Percentiles rank a stretch among this genome's conserved stretches.
These are phyloP conservation scores for Cercospora citrullina DNA, from an alignment of 2,329 filamentous ascomycete genomes.

Conservation along the genomic window DNA sequence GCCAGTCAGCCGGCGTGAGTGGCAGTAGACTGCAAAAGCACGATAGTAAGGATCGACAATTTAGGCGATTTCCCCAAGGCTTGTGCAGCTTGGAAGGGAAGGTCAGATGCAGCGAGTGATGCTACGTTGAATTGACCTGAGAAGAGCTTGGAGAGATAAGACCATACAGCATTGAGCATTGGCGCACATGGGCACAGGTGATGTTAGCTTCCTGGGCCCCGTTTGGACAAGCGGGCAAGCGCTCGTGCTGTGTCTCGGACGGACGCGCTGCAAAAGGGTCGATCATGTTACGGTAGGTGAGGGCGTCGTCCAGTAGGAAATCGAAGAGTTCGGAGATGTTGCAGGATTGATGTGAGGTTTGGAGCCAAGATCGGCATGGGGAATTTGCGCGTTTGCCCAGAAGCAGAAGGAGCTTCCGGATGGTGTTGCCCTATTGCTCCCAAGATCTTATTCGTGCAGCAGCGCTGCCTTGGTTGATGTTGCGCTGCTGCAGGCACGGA, in stretches of 20 bases:
- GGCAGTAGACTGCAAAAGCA: neutral
- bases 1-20: conserved; percentile 16
- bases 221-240: neutral
- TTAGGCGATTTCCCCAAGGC: conserved; percentile 6
- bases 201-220: conserved; percentile 6
- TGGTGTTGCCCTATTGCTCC: neutral
- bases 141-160: conserved; percentile 11
- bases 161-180: conserved; percentile 22
- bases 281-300: neutral
- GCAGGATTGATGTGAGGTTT: neutral
- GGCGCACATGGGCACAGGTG: conserved; percentile 20
- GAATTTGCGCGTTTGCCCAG: neutral
- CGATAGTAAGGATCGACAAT: neutral
- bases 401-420: conserved; percentile 1
- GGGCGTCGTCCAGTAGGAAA: conserved; percentile 5
- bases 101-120: conserved; percentile 7
- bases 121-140: neutral
- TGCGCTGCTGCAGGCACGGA: conserved; percentile 4
- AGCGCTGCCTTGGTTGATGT: neutral
- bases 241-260: neutral
- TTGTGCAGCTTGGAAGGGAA: conserved; percentile 18
- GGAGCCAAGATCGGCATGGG: conserved; percentile 8
- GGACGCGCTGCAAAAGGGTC: neutral
- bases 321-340: neutral
- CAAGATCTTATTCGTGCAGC: neutral